Conservation (phyloP, 2,329 filamentous ascomycete species). For the Fusarium albosuccineum region DNA sequence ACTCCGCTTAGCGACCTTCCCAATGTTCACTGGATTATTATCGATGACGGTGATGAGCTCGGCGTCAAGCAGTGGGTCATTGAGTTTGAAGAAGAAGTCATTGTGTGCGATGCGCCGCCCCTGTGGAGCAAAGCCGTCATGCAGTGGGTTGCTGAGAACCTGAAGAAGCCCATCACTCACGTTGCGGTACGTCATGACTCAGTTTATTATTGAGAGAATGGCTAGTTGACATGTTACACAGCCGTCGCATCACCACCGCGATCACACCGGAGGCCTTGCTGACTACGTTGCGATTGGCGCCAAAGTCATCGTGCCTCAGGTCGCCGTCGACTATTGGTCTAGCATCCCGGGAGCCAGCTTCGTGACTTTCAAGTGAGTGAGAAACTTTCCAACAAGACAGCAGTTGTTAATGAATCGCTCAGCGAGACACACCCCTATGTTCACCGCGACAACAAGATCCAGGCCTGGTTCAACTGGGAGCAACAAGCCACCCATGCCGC, state of each 20-base stretch:
- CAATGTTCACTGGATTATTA: slow-evolving; percentile 18
- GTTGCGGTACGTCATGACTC: slow-evolving; percentile 7
- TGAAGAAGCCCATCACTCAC: slow-evolving; percentile 25
- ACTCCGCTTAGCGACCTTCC: slow-evolving; percentile 4
- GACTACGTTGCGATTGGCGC: slow-evolving; percentile 19
- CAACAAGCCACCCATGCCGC: slow-evolving; percentile 12
- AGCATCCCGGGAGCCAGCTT: slow-evolving; percentile 8
- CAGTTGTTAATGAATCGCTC: neutral
- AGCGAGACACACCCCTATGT: slow-evolving; percentile 16
- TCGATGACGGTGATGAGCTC: slow-evolving; percentile 10
- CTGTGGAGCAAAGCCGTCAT: slow-evolving; percentile 13
- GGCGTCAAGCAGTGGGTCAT: slow-evolving; percentile 19
- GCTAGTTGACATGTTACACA: neutral
- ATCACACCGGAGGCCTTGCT: slow-evolving; percentile 11
- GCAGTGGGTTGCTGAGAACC: slow-evolving; percentile 18
- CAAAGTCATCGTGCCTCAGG: slow-evolving; percentile 15
- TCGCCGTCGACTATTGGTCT: slow-evolving; percentile 18
- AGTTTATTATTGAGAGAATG: neutral
- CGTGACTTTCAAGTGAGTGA: slow-evolving; percentile 18
- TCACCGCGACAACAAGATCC: slow-evolving; percentile 12
- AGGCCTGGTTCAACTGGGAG: slow-evolving; percentile 24
- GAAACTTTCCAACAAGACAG: too few species aligned
- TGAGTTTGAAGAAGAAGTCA: slow-evolving; percentile 21
- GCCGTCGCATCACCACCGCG: slow-evolving; percentile 27
- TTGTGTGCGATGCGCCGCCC: slow-evolving; percentile 23